Evolutionary conservation across 306 rosid species (phyloP).

Genomic region (Acacia crassicarpa): DNA sequence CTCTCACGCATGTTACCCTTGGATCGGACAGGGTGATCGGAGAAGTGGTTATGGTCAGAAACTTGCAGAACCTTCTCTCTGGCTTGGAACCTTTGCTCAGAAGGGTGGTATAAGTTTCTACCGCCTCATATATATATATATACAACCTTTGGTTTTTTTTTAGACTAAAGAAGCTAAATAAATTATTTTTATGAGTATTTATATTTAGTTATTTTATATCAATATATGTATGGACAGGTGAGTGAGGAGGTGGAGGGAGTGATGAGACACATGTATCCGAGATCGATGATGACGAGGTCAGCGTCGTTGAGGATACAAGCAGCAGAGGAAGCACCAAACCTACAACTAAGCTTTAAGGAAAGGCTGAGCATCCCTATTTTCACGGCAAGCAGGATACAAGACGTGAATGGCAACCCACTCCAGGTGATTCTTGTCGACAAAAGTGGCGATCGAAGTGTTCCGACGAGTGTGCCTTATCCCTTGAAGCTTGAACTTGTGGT

Average conservation of each 20-base stretch:
- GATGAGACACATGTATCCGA: constrained; percentile 32
- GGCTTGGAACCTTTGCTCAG: constrained; percentile 76
- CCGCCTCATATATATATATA: no score
- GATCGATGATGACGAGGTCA: constrained; percentile 40
- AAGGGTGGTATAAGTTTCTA: constrained; percentile 67
- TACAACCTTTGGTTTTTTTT: no score
- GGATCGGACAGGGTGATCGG: constrained; percentile 57
- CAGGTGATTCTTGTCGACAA: constrained; percentile 50
- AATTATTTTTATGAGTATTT: no score
- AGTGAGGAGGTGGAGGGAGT: constrained; percentile 67
- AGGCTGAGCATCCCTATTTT: constrained; percentile 53
- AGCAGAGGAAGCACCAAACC: constrained; percentile 44
- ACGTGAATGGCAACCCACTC: constrained; percentile 46
- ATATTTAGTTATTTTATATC: no score
- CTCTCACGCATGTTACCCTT: neutral
- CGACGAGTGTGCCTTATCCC: constrained; percentile 41
- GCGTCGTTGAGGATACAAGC: constrained; percentile 69
- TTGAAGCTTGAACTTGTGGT: constrained; percentile 70
- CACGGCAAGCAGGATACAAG: constrained; percentile 62
- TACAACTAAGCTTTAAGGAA: constrained; percentile 48
- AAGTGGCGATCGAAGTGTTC: constrained; percentile 26
- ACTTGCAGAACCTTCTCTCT: constrained; percentile 54
- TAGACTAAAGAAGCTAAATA: no score
- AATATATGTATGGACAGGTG: constrained; percentile 42
- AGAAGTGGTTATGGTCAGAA: constrained; percentile 62